A percentile compares a stretch with the other conserved stretches of the same genome.
Conservation (phyloP, 1,139 yeast genomes). For the Hansenula anomala region DNA sequence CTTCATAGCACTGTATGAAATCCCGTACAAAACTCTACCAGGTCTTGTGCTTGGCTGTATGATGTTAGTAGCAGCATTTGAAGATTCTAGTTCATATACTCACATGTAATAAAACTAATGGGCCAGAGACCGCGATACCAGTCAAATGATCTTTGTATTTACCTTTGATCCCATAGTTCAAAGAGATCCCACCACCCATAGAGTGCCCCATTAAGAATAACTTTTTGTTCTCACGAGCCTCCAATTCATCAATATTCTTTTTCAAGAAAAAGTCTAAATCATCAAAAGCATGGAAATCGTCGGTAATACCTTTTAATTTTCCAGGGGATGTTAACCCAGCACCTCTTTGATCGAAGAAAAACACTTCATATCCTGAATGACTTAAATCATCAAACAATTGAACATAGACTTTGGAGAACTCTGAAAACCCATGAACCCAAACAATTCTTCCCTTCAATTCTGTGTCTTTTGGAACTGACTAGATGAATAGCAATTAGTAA, state of each 20-base stretch:
- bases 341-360: slow-evolving; percentile 85
- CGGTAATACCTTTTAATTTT: slow-evolving; percentile 55
- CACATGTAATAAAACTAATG: slow-evolving; percentile 54
- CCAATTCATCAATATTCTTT: slow-evolving; percentile 28
- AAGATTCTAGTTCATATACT: slow-evolving; percentile 2
- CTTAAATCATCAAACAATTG: slow-evolving; percentile 57
- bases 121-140: slow-evolving; percentile 62
- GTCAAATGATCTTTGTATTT: slow-evolving; percentile 45
- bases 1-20: slow-evolving; percentile 45
- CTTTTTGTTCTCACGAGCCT: slow-evolving; percentile 30
- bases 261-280: slow-evolving; percentile 62
- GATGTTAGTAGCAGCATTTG: slow-evolving; percentile 8
- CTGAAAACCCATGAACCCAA: slow-evolving; percentile 81
- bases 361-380: slow-evolving; percentile 62
- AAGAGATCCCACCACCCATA: slow-evolving; percentile 90
- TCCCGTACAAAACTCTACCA: slow-evolving; percentile 36
- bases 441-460: slow-evolving; percentile 51
- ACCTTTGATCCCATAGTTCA: slow-evolving; percentile 74
- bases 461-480: slow-evolving; percentile 30
- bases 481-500: no score
- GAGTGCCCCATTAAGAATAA: slow-evolving; percentile 76
- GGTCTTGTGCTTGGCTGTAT: slow-evolving; percentile 48
- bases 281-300: slow-evolving; percentile 56
- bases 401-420: slow-evolving; percentile 49
- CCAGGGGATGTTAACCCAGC: slow-evolving; percentile 73